Conservation (phyloP, 2,329 filamentous ascomycete genomes). For the Stemphylium vesicarium region DNA sequence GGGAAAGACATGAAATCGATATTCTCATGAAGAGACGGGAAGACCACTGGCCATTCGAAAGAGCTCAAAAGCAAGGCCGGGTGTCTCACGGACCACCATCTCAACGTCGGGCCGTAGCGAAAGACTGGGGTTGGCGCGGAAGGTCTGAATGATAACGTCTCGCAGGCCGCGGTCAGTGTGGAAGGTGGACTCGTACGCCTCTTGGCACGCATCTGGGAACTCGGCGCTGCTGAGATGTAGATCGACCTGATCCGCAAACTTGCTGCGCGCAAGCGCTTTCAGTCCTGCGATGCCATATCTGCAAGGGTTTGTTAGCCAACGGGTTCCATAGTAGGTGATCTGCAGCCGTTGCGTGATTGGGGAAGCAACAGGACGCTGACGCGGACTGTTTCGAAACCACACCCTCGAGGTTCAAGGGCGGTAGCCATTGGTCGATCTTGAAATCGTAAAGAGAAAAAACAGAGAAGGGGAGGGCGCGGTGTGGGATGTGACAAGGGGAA, state of each 20-base stretch:
- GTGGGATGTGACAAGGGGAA: conserved; percentile 12
- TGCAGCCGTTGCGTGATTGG: conserved; percentile 12
- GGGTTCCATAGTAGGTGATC: conserved; percentile 9
- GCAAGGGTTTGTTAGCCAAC: conserved; percentile 32
- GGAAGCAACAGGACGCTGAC: conserved; percentile 24
- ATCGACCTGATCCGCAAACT: conserved; percentile 55
- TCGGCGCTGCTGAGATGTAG: conserved; percentile 54
- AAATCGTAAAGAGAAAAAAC: conserved; percentile 10
- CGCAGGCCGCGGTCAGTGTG: conserved; percentile 58
- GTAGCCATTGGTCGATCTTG: conserved; percentile 26
- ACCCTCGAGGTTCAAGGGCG: conserved; percentile 9
- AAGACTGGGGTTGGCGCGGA: conserved; percentile 54
- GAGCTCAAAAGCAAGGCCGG: conserved; percentile 56
- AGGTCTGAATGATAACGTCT: conserved; percentile 56
- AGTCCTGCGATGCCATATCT: conserved; percentile 57
- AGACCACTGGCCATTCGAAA: conserved; percentile 57
- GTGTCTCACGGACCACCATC: conserved; percentile 52
- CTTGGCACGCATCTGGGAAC: conserved; percentile 56
- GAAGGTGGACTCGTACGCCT: conserved; percentile 58
- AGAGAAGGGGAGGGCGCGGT: conserved; percentile 6
- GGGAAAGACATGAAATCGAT: background rate
- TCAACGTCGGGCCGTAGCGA: conserved; percentile 56
- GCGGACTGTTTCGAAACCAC: conserved; percentile 25
- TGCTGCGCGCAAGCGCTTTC: conserved; percentile 54
- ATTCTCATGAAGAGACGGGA: conserved; percentile 45